Evolutionary conservation across 2,329 filamentous ascomycete species (phyloP), one percentile per base, ranked within the genome.

Genomic region (Dactylella cylindrospora): DNA sequence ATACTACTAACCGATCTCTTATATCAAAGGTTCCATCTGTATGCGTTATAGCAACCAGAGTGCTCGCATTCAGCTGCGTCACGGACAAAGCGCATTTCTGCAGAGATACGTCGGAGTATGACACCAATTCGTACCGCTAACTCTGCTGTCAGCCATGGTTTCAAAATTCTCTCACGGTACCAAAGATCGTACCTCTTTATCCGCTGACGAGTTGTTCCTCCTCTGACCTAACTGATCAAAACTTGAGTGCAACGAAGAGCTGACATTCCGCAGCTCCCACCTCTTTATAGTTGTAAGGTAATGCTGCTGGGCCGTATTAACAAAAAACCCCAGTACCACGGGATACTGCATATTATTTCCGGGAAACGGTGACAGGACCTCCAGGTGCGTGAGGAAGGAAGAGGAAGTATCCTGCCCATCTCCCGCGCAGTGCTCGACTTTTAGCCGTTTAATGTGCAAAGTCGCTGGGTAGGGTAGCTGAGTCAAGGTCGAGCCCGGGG

Each of bases 211-310:
- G 60, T 77, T 81, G 69, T 81, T 82, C 68, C 82, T 82, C 67
- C 85, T 81, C 35, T 79, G 78, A 5, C 83, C 81, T 20, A 93
- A 77, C 67, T 90, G 85, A 66, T 89, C 85, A 70, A 95, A 91
- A 9, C 85, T 85, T 1, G 84, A 75, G 70, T 93, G 86, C 5
- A 94, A 74, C 7, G 75, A 77, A 65, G 85, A 82, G n/a, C 79
- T 74, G 40, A 81, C 78, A 25, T 86, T 82, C 25, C 80, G 78
- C 7, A 91, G 71, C 67, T 93, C 85, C 91, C 91, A 97, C 64
- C 86, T 81, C 65, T 89, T 84, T 64, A 97, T 78, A 32, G 90
- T 80, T 67, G 84, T 95, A 67, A 86, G 82, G 0, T 81, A 76
- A 25, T 84, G 81, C 66, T 84, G 82, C 33, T 79, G 55, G 8